A percentile compares a stretch with the other conserved stretches of the same genome.
These are phyloP conservation scores for Physcomitrium patens DNA, from an alignment of 225 moss, liverwort and hornwort genomes.

Conservation along the genomic window DNA sequence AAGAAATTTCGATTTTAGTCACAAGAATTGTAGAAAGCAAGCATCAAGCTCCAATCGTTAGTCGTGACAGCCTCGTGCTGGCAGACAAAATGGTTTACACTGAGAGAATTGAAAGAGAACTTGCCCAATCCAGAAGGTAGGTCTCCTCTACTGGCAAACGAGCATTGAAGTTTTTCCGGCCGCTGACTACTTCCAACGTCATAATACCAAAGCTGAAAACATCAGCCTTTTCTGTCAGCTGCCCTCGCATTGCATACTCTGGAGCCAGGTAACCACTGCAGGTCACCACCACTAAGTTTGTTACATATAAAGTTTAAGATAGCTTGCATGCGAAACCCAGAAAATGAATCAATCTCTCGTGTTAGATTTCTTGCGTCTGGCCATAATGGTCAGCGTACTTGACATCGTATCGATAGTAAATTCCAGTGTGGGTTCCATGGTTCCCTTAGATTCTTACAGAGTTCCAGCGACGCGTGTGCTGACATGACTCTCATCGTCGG, in stretches of 20 bases:
- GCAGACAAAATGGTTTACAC: too few relatives aligned
- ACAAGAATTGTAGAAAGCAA: too few relatives aligned
- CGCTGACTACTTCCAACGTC: conserved; percentile 53
- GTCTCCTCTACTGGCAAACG: conserved; percentile 41
- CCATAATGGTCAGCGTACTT: too few relatives aligned
- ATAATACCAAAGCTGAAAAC: conserved; percentile 58
- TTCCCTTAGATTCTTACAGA: conserved; percentile 3
- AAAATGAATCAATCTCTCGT: not conserved
- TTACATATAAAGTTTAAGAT: not conserved
- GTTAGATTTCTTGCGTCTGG: too few relatives aligned
- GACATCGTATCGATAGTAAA: too few relatives aligned
- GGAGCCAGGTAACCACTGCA: conserved; percentile 52
- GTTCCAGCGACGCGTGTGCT: conserved; percentile 36
- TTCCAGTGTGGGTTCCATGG: not conserved
- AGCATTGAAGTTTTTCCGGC: conserved; percentile 48
- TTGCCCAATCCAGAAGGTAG: conserved; percentile 59
- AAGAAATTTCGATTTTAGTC: too few relatives aligned
- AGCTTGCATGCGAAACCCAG: not conserved
- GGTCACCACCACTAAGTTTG: not conserved
- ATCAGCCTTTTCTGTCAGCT: conserved; percentile 58
- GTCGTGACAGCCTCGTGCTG: too few relatives aligned
- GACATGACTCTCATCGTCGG: conserved; percentile 28
- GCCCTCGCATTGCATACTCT: conserved; percentile 55
- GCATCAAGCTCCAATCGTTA: too few relatives aligned
- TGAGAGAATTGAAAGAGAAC: too few relatives aligned